Percentiles rank a stretch among this genome's conserved stretches.
These are phyloP conservation scores for Sphaerulina populicola DNA, from an alignment of 2,329 filamentous ascomycete species.

Conservation along the genomic window DNA sequence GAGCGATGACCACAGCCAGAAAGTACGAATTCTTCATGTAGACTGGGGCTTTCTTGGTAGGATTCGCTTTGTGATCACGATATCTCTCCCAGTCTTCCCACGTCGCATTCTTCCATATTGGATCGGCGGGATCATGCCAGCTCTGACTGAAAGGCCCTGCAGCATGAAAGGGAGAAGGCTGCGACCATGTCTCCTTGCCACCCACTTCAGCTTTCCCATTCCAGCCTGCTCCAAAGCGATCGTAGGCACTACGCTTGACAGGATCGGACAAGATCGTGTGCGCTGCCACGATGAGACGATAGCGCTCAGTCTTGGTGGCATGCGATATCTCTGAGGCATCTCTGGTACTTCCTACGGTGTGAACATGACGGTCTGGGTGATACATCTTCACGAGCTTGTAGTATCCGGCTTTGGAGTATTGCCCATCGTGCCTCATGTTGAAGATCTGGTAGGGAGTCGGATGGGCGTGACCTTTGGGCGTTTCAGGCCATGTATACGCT, in stretches of 20 bases:
- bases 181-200: conserved; percentile 8
- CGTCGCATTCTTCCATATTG: conserved; percentile 67
- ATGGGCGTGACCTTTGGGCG: conserved; percentile 34
- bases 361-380: conserved; percentile 64
- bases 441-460: conserved; percentile 92
- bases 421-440: conserved; percentile 49
- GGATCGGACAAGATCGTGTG: conserved; percentile 82
- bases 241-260: conserved; percentile 69
- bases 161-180: conserved; percentile 19
- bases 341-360: conserved; percentile 34
- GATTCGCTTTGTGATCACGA: conserved; percentile 46
- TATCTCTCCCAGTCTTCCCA: conserved; percentile 96
- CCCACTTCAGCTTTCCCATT: conserved; percentile 39
- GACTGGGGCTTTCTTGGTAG: conserved; percentile 40
- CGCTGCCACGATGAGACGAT: conserved; percentile 77
- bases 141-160: conserved; percentile 31
- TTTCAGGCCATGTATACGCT: conserved; percentile 27
- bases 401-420: conserved; percentile 76
- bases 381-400: conserved; percentile 92
- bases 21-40: conserved; percentile 77
- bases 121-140: conserved; percentile 35
- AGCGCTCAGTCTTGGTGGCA: conserved; percentile 69
- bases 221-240: conserved; percentile 77
- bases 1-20: conserved; percentile 58
- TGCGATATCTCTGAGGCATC: conserved; percentile 46